A percentile compares a stretch with the other conserved stretches of the same genome.
These are phyloP conservation scores for Apiotrichum laibachii DNA, from an alignment of 1,284 basidiomycete species.

Conservation along the genomic window DNA sequence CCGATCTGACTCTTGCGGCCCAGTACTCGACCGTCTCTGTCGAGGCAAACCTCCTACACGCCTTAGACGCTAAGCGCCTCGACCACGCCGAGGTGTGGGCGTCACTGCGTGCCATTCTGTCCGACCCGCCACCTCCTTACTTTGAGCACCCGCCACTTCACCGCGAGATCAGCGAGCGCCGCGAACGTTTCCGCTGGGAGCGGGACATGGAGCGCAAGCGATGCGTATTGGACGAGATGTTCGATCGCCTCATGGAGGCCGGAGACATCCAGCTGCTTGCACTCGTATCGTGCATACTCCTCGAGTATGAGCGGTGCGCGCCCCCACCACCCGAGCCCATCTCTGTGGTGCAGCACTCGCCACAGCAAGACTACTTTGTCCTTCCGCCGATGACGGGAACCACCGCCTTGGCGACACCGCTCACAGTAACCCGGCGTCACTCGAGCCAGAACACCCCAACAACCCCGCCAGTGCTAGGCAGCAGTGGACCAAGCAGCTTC, in stretches of 20 bases:
- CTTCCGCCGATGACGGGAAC: conserved; percentile 22
- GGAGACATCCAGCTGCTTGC: conserved; percentile 80
- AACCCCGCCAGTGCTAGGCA: conserved; percentile 3
- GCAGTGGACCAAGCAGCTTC: conserved; percentile 22
- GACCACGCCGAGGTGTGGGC: conserved; percentile 73
- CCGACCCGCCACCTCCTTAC: conserved; percentile 42
- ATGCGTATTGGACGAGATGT: conserved; percentile 48
- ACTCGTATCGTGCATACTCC: conserved; percentile 67
- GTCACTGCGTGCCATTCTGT: conserved; percentile 58
- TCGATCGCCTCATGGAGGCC: conserved; percentile 61
- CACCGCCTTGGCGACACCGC: not conserved
- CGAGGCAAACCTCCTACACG: conserved; percentile 61
- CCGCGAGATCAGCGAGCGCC: conserved; percentile 7
- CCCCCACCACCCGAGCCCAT: conserved; percentile 27
- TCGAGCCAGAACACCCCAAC: conserved; percentile 8
- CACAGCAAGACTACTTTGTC: conserved; percentile 47
- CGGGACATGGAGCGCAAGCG: conserved; percentile 39
- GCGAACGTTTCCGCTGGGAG: conserved; percentile 38
- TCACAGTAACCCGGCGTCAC: conserved; percentile 6
- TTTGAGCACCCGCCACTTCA: conserved; percentile 20
- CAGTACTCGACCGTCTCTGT: conserved; percentile 59
- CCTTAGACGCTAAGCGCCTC: conserved; percentile 61
- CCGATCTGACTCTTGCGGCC: conserved; percentile 62
- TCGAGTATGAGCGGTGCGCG: conserved; percentile 45
- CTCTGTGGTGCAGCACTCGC: conserved; percentile 28